Evolutionary conservation across 108 stramenopile species (phyloP).

Genomic region (Fistulifera pelliculosa): DNA sequence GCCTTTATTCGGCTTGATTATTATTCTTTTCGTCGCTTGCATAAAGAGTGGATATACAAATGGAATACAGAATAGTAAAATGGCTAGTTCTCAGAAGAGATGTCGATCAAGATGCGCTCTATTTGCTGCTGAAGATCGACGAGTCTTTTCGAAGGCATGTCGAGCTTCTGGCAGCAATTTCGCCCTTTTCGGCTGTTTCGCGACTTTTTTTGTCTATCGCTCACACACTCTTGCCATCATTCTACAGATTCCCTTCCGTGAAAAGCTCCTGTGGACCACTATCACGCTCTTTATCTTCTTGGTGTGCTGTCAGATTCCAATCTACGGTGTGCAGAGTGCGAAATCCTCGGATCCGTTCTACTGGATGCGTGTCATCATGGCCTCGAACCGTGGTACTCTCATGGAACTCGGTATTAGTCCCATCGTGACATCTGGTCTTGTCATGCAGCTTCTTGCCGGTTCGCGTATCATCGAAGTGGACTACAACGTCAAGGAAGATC

Average conservation of each 20-base stretch:
- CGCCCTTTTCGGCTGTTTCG: no score
- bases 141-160: neutral
- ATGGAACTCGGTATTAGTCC: slow-evolving; percentile 99
- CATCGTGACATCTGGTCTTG: slow-evolving; percentile 90
- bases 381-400: slow-evolving; percentile 98
- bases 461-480: slow-evolving; percentile 98
- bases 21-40: no score
- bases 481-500: slow-evolving; percentile 97
- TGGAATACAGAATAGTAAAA: no score
- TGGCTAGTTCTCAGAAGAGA: no score
- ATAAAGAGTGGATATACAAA: no score
- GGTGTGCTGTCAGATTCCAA: slow-evolving; percentile 98
- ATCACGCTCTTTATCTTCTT: slow-evolving; percentile 99
- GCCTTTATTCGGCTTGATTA: no score
- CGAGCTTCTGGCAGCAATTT: no score
- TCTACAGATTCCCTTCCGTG: slow-evolving; percentile 89
- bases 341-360: slow-evolving; percentile 99
- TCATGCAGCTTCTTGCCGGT: slow-evolving; percentile 94
- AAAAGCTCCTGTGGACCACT: slow-evolving; percentile 98
- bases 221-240: neutral
- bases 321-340: slow-evolving; percentile 96
- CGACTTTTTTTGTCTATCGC: no score
- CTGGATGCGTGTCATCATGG: slow-evolving; percentile 99
- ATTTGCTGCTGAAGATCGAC: no score
- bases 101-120: no score